phyloP scores from a whole-genome alignment of 495 filamentous ascomycete species.

The Xanthoparmelia taractica region DNA sequence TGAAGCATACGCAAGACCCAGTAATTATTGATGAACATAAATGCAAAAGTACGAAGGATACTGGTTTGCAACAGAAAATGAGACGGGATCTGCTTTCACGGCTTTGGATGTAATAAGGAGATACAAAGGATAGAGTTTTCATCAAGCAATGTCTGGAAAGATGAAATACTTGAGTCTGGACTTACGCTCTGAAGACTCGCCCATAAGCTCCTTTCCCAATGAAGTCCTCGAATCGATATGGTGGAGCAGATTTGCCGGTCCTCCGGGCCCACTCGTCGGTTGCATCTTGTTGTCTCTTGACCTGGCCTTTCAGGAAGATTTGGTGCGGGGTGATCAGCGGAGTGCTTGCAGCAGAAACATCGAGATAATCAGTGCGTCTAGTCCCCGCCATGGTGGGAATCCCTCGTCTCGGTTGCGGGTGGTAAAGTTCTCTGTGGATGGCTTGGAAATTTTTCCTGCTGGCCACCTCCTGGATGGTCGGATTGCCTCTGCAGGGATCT shows the following conservation, averaged over 20 bases:
- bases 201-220: slow-evolving; percentile 96
- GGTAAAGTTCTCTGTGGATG: not conserved
- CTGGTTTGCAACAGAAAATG: not conserved
- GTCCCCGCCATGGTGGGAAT: not conserved
- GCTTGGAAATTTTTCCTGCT: not conserved
- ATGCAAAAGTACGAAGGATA: not conserved
- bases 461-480: not conserved
- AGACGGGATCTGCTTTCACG: not conserved
- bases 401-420: not conserved
- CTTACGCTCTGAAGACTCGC: slow-evolving; percentile 79
- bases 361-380: slow-evolving; percentile 1
- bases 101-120: not conserved
- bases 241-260: slow-evolving; percentile 41
- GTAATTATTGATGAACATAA: too few species aligned
- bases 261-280: slow-evolving; percentile 44
- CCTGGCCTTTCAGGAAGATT: slow-evolving; percentile 18
- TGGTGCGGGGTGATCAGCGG: not conserved
- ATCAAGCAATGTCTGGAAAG: not conserved
- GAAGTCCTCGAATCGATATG: slow-evolving; percentile 77
- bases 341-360: not conserved
- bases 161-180: not conserved
- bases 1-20: slow-evolving; percentile 1
- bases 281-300: slow-evolving; percentile 41
- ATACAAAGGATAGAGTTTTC: not conserved
- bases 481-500: not conserved